phyloP scores from a whole-genome alignment of 2,329 filamentous ascomycete genomes.

The Pseudogymnoascus sp. region DNA sequence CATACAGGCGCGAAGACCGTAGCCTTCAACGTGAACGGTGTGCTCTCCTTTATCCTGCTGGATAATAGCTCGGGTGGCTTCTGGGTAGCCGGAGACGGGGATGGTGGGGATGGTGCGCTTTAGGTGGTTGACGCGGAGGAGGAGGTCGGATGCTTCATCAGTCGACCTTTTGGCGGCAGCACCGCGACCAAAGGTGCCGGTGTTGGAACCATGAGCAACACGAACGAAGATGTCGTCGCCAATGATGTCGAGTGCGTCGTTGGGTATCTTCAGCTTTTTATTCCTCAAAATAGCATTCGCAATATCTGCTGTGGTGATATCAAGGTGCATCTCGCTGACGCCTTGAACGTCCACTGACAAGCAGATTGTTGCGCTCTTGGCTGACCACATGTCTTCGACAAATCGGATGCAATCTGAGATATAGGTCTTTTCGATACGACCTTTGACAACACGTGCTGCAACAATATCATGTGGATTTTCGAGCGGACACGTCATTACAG shows the following conservation, averaged over 20 bases:
- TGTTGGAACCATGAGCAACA: conserved; percentile 49
- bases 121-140: conserved; percentile 74
- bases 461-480: conserved; percentile 66
- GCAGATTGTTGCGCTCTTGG: conserved; percentile 64
- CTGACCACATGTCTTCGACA: conserved; percentile 84
- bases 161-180: conserved; percentile 22
- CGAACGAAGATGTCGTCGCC: conserved; percentile 62
- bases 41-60: conserved; percentile 63
- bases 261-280: conserved; percentile 72
- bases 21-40: conserved; percentile 84
- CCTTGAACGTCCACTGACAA: conserved; percentile 74
- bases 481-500: conserved; percentile 81
- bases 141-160: conserved; percentile 52
- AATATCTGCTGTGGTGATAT: conserved; percentile 67
- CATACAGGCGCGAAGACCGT: conserved; percentile 83
- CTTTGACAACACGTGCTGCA: conserved; percentile 85
- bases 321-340: conserved; percentile 72
- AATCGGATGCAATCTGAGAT: conserved; percentile 72
- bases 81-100: conserved; percentile 83
- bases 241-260: conserved; percentile 54
- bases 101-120: conserved; percentile 74
- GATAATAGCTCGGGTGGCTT: conserved; percentile 80
- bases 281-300: conserved; percentile 66
- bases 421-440: conserved; percentile 89
- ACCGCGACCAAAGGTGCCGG: conserved; percentile 23